Base-by-base conservation (phyloP, 257 asterid species). In the Jacaranda mimosifolia region DNA sequence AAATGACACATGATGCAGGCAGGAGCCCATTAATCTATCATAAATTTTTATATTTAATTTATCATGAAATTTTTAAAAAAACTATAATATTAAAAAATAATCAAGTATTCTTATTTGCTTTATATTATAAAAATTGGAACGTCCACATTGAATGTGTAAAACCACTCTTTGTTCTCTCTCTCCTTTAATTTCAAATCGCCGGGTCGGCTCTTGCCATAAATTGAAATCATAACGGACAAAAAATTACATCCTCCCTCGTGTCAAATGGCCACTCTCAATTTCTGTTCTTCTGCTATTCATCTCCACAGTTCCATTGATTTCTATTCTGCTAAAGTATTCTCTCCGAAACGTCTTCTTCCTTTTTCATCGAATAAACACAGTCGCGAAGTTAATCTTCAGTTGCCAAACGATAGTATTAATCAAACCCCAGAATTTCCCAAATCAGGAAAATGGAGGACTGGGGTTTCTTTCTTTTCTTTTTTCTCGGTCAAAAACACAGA, bases 391-490 rank as follows among this genome's bases (percentile, higher is more conserved):
- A 6, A 11, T 5, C 71, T 7, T 39, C 76, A 38, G 43, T 58
- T 18, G 15, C 21, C 75, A 18, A 62, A 21, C 48, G 60, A 26
- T 13, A 53, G 36, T 38, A 3, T 14, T 18, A 43, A 21, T 26
- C 56, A 10, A 26, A 58, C 32, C 45, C 15, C 17, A 9, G 21
- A 72, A 9, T 15, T 9, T 8, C 26, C 70, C 46, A 45, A 43
- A 58, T 65, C 76, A n/a, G 68, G 72, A 81, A 83, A 79, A 65
- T 86, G 92, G 91, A 83, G 86, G 62, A 35, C 71, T 17, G 46
- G 79, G 77, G 81, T 79, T 68, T 86, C 90, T n/a, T 81, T 86
- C 77, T 83, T 85, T 65, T 78, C 82, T 17, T 84, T 79, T 48
- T 81, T 83, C 60, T 78, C 60, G 66, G 63, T 52, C 70, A 83